phyloP scores from a whole-genome alignment of 768 basidiomycete genomes.

The Mycena rebaudengoi region DNA sequence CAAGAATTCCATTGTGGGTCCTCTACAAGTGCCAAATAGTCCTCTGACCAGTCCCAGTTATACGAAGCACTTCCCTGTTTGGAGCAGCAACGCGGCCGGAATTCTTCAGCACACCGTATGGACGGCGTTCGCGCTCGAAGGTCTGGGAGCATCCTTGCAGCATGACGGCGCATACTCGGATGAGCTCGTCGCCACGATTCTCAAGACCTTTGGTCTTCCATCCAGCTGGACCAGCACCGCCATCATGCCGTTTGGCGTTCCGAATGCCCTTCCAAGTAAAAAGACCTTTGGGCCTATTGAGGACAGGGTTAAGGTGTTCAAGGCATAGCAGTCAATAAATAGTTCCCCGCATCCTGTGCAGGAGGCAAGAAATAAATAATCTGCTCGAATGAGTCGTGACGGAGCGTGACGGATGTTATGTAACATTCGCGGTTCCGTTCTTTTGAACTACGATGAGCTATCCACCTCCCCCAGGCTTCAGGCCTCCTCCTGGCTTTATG shows the following conservation, averaged over 20 bases:
- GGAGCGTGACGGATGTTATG: not conserved
- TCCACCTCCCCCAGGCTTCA: constrained; percentile 54
- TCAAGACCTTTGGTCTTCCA: constrained; percentile 1
- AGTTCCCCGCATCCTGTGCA: not conserved
- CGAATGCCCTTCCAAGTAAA: constrained; percentile 1
- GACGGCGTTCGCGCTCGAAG: constrained; percentile 13
- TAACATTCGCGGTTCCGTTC: not conserved
- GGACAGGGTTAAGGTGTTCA: constrained; percentile 6
- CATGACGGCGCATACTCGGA: constrained; percentile 8
- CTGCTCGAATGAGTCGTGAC: not conserved
- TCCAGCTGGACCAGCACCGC: constrained; percentile 13
- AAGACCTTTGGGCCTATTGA: constrained; percentile 14
- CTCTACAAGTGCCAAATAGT: not conserved
- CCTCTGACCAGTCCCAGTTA: not conserved
- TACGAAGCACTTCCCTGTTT: not conserved
- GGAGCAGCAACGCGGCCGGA: not conserved
- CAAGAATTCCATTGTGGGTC: constrained; percentile 9
- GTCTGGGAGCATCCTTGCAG: constrained; percentile 15
- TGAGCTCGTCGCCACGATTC: constrained; percentile 8
- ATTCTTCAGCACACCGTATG: not conserved
- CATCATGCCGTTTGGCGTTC: constrained; percentile 19
- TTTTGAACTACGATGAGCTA: constrained; percentile 53
- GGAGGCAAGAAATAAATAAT: not conserved
- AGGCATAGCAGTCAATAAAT: constrained; percentile 3
- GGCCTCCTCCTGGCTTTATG: constrained; percentile 56